Evolutionary conservation across 441 rosid species (phyloP).

Genomic region (Geranium incanum): DNA sequence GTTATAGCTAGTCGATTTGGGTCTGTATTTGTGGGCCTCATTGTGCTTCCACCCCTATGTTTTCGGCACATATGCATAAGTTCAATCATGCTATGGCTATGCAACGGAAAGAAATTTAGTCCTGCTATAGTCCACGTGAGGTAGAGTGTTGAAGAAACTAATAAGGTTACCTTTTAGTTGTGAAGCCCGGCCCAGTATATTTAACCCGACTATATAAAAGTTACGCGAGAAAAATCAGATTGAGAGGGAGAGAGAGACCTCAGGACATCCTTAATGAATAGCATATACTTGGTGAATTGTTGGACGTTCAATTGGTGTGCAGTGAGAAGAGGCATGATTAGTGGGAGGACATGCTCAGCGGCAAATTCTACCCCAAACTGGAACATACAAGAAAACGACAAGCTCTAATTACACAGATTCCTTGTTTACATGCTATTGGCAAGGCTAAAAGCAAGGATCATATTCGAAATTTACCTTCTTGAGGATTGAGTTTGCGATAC

Average conservation of each 20-base stretch:
- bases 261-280: constrained; percentile 76
- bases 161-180: too few relatives aligned
- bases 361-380: constrained; percentile 80
- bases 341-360: constrained; percentile 74
- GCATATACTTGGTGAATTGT: constrained; percentile 86
- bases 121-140: too few relatives aligned
- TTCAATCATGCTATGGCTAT: background rate
- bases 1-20: too few relatives aligned
- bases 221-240: background rate
- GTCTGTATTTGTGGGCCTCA: too few relatives aligned
- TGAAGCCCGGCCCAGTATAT: too few relatives aligned
- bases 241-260: constrained; percentile 33
- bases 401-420: constrained; percentile 17
- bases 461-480: constrained; percentile 52
- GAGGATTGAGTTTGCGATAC: constrained; percentile 76
- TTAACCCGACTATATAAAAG: too few relatives aligned
- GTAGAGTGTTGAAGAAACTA: too few relatives aligned
- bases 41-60: too few relatives aligned
- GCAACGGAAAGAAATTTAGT: background rate
- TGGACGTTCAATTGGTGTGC: constrained; percentile 81
- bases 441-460: constrained; percentile 4
- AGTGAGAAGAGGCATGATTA: constrained; percentile 70
- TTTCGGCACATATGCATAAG: too few relatives aligned
- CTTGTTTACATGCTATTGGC: constrained; percentile 6
- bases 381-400: constrained; percentile 18